Evolutionary conservation across 495 filamentous ascomycete species (phyloP).

Genomic region (Aspergillus funiculosus): DNA sequence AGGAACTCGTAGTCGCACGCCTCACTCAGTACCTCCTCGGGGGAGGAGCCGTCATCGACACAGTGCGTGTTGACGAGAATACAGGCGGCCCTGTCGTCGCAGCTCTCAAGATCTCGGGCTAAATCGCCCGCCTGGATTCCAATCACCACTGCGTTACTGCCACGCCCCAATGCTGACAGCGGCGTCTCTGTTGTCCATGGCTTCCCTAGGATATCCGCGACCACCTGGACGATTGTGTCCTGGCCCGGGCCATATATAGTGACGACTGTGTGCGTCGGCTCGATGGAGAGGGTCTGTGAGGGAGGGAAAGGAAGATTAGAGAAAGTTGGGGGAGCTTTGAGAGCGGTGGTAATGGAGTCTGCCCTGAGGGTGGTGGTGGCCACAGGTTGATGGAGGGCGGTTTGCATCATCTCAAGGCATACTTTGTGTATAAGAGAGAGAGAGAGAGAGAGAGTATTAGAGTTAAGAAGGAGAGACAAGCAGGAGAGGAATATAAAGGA

Average conservation of each 20-base stretch:
- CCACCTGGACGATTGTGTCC: conserved; percentile 59
- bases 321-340: conserved; percentile 11
- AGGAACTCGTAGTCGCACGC: conserved; percentile 77
- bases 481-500: background rate
- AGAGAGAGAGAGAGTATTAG: background rate
- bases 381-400: conserved; percentile 34
- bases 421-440: conserved; percentile 4
- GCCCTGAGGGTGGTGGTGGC: conserved; percentile 35
- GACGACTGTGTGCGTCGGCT: conserved; percentile 38
- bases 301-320: conserved; percentile 8
- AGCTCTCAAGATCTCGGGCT: conserved; percentile 43
- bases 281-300: conserved; percentile 11
- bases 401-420: conserved; percentile 42
- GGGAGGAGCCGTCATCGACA: conserved; percentile 61
- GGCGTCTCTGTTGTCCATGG: conserved; percentile 51
- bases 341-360: conserved; percentile 16
- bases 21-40: conserved; percentile 56
- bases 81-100: conserved; percentile 44
- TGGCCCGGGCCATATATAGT: conserved; percentile 57
- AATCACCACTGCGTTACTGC: conserved; percentile 50
- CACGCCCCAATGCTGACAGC: conserved; percentile 44
- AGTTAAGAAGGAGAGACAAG: background rate
- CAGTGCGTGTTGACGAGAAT: conserved; percentile 69
- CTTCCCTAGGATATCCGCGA: conserved; percentile 65
- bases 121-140: conserved; percentile 52